Percentiles rank a stretch among this genome's conserved stretches.
These are phyloP conservation scores for Gamsiella multidivaricata DNA, from an alignment of 192 early-diverging fungal species.

Conservation along the genomic window DNA sequence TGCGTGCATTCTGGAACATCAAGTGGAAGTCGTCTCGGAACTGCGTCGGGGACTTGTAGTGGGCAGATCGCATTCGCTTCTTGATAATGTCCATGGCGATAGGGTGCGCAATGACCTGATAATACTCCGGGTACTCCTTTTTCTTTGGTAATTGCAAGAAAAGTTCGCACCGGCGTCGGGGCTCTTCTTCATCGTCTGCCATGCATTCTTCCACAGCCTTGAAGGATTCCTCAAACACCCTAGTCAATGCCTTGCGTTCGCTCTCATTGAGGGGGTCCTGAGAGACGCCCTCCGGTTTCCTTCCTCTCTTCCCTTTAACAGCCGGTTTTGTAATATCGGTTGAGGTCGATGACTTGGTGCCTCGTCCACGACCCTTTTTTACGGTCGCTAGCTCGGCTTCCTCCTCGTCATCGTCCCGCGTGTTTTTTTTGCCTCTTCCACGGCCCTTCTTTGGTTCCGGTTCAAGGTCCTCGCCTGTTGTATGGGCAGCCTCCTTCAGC, in stretches of 20 bases:
- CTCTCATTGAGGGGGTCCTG: conserved; percentile 60
- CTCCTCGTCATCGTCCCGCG: conserved; percentile 39
- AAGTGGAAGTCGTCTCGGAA: conserved; percentile 86
- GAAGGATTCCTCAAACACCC: conserved; percentile 67
- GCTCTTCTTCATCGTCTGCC: conserved; percentile 58
- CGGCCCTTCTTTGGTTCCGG: conserved; percentile 56
- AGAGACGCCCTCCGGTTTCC: conserved; percentile 26
- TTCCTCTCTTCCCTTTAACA: conserved; percentile 37
- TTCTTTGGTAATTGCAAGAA: conserved; percentile 82
- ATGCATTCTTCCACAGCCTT: conserved; percentile 70
- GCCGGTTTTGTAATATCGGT: conserved; percentile 24
- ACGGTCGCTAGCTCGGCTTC: conserved; percentile 10
- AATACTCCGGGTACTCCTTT: conserved; percentile 89
- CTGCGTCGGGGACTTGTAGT: conserved; percentile 72
- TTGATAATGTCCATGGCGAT: conserved; percentile 92
- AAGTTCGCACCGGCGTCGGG: conserved; percentile 75
- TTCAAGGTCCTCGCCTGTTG: conserved; percentile 27
- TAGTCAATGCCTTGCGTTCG: conserved; percentile 66
- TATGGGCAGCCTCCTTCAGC: conserved; percentile 20
- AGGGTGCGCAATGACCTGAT: conserved; percentile 86
- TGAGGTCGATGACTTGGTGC: conserved; percentile 33
- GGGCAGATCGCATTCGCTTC: conserved; percentile 72
- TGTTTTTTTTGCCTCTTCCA: conserved; percentile 54
- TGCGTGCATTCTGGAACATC: conserved; percentile 93
- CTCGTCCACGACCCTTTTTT: conserved; percentile 37